Conservation (phyloP, 805 yeast species). For the Pichia cephalocereana region DNA sequence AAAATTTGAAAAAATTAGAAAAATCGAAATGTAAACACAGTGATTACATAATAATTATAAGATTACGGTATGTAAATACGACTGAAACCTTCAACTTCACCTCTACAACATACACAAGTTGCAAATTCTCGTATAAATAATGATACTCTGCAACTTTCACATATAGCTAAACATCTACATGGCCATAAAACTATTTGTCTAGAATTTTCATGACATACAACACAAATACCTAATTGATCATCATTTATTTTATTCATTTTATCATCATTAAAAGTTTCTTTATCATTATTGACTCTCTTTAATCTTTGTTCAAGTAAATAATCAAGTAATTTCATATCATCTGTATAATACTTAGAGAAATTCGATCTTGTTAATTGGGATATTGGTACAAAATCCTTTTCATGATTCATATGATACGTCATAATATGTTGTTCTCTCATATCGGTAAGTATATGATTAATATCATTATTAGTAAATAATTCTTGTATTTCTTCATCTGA, state of each 20-base stretch:
- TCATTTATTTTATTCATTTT: constrained; percentile 20
- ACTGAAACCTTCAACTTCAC: constrained; percentile 59
- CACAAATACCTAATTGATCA: constrained; percentile 46
- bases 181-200: constrained; percentile 88
- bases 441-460: constrained; percentile 11
- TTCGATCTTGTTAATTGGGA: constrained; percentile 21
- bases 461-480: constrained; percentile 17
- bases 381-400: neutral
- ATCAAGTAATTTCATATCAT: constrained; percentile 21
- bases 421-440: constrained; percentile 20
- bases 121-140: constrained; percentile 64
- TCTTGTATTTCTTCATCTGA: constrained; percentile 7
- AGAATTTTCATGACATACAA: constrained; percentile 67
- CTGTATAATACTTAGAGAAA: constrained; percentile 17
- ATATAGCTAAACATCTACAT: constrained; percentile 79
- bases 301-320: constrained; percentile 16
- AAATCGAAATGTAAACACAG: neutral
- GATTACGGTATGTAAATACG: constrained; percentile 48
- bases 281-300: neutral
- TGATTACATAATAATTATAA: no score
- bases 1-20: neutral
- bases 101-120: constrained; percentile 80
- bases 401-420: constrained; percentile 19
- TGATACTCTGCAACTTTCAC: constrained; percentile 73
- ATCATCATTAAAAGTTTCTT: neutral